Percentiles rank a stretch among this genome's conserved stretches.
Evolutionary conservation across 2,329 filamentous ascomycete species (phyloP).

Genomic region (Neofusicoccum laricinum): DNA sequence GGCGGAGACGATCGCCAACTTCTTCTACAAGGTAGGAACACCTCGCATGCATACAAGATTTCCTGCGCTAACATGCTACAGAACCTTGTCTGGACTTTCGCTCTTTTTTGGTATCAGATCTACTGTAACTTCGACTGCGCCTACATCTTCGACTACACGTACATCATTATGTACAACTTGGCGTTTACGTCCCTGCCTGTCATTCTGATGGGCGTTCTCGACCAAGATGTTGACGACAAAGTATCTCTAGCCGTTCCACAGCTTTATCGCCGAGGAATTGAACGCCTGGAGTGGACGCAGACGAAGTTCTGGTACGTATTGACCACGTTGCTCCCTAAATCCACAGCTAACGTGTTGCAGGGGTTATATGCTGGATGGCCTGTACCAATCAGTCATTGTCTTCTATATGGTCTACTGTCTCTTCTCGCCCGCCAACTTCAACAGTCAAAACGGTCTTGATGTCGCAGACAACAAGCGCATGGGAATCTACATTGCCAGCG

Average conservation of each 20-base stretch:
- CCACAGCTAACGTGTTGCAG: slow-evolving; percentile 26
- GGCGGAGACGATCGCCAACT: slow-evolving; percentile 92
- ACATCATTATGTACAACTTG: slow-evolving; percentile 94
- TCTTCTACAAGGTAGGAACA: slow-evolving; percentile 78
- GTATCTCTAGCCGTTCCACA: slow-evolving; percentile 94
- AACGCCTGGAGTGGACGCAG: slow-evolving; percentile 94
- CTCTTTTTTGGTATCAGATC: slow-evolving; percentile 96
- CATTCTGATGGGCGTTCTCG: slow-evolving; percentile 91
- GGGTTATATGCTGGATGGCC: slow-evolving; percentile 87
- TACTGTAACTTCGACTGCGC: slow-evolving; percentile 95
- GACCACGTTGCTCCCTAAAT: neutral
- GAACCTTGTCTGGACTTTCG: slow-evolving; percentile 97
- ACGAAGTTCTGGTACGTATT: slow-evolving; percentile 84
- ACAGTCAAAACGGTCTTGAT: slow-evolving; percentile 69
- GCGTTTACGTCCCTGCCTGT: slow-evolving; percentile 95
- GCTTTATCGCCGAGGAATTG: slow-evolving; percentile 91
- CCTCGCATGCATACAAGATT: slow-evolving; percentile 36
- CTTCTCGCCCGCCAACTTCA: slow-evolving; percentile 66
- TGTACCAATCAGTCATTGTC: slow-evolving; percentile 90
- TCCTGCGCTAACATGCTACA: slow-evolving; percentile 26
- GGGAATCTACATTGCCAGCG: slow-evolving; percentile 81
- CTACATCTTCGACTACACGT: slow-evolving; percentile 96
- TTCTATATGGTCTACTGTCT: slow-evolving; percentile 91
- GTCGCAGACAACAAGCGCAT: slow-evolving; percentile 79
- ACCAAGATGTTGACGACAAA: slow-evolving; percentile 93